These are phyloP conservation scores for Serendipita vermifera DNA, from an alignment of 768 basidiomycete species.

Conservation along the genomic window DNA sequence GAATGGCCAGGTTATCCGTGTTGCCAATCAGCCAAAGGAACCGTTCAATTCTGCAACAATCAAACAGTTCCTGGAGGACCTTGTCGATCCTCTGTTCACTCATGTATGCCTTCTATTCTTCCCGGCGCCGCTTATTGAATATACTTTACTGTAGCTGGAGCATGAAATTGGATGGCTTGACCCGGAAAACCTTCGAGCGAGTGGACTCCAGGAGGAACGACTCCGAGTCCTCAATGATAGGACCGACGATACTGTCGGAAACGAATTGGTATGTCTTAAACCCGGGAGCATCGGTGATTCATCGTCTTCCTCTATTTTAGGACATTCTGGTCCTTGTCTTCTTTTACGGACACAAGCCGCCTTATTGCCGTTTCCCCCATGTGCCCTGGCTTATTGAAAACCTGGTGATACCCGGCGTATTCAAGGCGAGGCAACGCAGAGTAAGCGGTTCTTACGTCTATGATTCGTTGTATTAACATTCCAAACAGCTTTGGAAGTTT, in stretches of 20 bases:
- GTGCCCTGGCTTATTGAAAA: neutral
- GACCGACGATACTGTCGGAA: neutral
- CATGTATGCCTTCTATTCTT: neutral
- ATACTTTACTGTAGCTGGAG: neutral
- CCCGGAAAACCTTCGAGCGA: neutral
- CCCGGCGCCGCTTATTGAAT: too few relatives aligned
- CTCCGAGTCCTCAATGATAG: neutral
- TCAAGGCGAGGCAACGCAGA: neutral
- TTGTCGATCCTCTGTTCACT: neutral
- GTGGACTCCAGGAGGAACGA: neutral
- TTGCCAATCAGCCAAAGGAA: neutral
- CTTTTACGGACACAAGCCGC: neutral
- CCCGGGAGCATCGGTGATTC: too few relatives aligned
- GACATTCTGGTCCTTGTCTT: neutral
- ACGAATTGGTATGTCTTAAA: neutral
- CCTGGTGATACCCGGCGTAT: neutral
- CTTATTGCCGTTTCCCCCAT: neutral
- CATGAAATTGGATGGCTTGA: constrained; percentile 6
- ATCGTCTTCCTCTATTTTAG: neutral
- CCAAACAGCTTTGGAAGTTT: too few relatives aligned
- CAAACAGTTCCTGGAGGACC: neutral
- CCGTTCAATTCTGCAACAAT: neutral
- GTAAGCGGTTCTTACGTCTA: neutral
- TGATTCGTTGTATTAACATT: too few relatives aligned
- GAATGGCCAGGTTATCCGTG: neutral